Base-by-base conservation (phyloP, 768 basidiomycete species). In the Trametes punicea region DNA sequence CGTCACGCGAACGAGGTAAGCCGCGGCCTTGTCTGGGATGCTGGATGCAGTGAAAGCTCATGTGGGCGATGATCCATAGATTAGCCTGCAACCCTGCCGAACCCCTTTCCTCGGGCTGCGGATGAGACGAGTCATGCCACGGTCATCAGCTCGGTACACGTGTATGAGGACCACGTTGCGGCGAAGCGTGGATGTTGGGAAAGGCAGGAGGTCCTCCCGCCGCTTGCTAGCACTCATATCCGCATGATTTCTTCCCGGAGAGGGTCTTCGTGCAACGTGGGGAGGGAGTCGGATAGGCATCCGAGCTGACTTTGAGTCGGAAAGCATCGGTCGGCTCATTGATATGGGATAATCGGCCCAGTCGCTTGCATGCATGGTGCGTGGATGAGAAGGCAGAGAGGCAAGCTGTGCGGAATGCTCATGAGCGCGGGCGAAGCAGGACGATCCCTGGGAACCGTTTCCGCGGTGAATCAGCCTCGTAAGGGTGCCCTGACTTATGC, bases 61-160 rank as follows among this genome's bases (percentile, higher is more conserved):
- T 34, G 45, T 34, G 26, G 36, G 46, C 26, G n/a, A 21, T 30
- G 38, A 15, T n/a, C 20, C 21, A 53, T 44, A 16, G 40, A 51
- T 51, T 51, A 51, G 50, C 50, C 50, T 51, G 39, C 40, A 44
- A 25, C 27, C 21, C 44, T 9, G 34, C 44, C 52, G 44, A 44
- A 46, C 46, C 52, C 52, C 36, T 27, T 18, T 34, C 6, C 10
- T 54, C 34, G 52, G 52, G 52, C 52, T 46, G 52, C 25, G 44
- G 33, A 39, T 45, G 42, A 18, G 51, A 53, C 27, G 30, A 16
- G 44, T 33, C 44, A 41, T 39, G 44, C 52, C 52, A 57, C 56
- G 56, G 56, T 51, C 50, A 51, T 46, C 56, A 57, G 56, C 34
- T 42, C 55, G 50, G 56, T 25, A 51, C 56, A 57, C 56, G 56